These are phyloP conservation scores for Cinnamomum micranthum DNA, from an alignment of 164 flowering plant species.

Conservation along the genomic window DNA sequence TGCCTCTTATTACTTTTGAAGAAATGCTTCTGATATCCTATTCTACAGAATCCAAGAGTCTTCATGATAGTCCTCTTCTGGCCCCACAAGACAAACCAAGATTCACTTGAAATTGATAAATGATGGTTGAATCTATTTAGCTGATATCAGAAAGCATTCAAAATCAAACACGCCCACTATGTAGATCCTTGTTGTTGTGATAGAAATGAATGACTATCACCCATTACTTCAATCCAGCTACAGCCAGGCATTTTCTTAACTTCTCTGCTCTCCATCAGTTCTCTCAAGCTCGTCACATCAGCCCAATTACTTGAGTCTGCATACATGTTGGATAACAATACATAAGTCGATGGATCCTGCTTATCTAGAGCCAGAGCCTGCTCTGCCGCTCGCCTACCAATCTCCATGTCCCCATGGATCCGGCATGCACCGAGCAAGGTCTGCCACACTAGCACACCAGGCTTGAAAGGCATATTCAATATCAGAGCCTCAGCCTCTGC, in stretches of 20 bases:
- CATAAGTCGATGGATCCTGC: conserved; percentile 58
- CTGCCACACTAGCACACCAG: conserved; percentile 66
- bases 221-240: conserved; percentile 45
- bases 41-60: too few species aligned
- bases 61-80: too few species aligned
- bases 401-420: conserved; percentile 56
- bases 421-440: conserved; percentile 65
- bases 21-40: too few species aligned
- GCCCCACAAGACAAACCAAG: not conserved
- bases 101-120: not conserved
- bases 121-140: not conserved
- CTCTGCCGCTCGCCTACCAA: conserved; percentile 60
- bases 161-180: not conserved
- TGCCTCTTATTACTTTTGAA: too few species aligned
- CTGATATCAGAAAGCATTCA: not conserved
- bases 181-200: not conserved
- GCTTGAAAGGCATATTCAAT: conserved; percentile 48
- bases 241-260: conserved; percentile 63
- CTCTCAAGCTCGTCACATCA: conserved; percentile 42
- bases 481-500: conserved; percentile 66
- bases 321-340: conserved; percentile 57
- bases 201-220: not conserved
- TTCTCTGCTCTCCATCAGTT: conserved; percentile 45
- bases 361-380: conserved; percentile 39
- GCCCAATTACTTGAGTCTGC: conserved; percentile 59